Evolutionary conservation across 805 yeast species (phyloP).

Genomic region (Tetrapisispora phaffii): DNA sequence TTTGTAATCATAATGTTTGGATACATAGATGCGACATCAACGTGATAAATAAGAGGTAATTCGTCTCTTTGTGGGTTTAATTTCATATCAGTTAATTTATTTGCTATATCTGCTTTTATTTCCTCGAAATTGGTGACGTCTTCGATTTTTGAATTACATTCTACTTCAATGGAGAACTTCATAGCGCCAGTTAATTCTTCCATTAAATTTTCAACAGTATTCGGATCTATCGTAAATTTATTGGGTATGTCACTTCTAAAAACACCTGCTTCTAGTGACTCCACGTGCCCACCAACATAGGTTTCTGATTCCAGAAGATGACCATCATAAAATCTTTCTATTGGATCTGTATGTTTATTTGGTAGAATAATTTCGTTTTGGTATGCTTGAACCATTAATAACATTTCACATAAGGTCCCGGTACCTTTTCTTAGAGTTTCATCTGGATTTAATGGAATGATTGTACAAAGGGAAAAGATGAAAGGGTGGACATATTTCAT

Average conservation of each 20-base stretch:
- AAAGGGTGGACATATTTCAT: slow-evolving; percentile 97
- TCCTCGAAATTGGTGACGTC: slow-evolving; percentile 78
- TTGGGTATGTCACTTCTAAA: slow-evolving; percentile 79
- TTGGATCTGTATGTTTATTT: slow-evolving; percentile 86
- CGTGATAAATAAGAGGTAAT: slow-evolving; percentile 84
- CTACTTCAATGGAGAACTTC: slow-evolving; percentile 75
- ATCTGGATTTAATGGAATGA: slow-evolving; percentile 92
- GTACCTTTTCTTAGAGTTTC: slow-evolving; percentile 95
- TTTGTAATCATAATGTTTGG: slow-evolving; percentile 98
- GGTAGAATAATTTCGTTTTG: slow-evolving; percentile 69
- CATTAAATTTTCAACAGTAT: slow-evolving; percentile 71
- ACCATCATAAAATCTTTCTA: slow-evolving; percentile 91
- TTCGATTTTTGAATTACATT: slow-evolving; percentile 58
- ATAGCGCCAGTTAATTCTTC: slow-evolving; percentile 66
- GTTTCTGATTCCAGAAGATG: slow-evolving; percentile 92
- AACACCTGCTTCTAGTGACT: slow-evolving; percentile 95
- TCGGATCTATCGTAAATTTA: slow-evolving; percentile 69
- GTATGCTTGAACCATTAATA: slow-evolving; percentile 92
- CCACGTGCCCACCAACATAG: slow-evolving; percentile 98
- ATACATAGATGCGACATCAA: slow-evolving; percentile 98
- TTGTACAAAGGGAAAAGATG: slow-evolving; percentile 88
- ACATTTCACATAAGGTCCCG: slow-evolving; percentile 97
- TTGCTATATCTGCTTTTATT: slow-evolving; percentile 48
- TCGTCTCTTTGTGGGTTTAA: slow-evolving; percentile 58
- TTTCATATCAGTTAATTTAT: slow-evolving; percentile 48